Base-by-base conservation (phyloP, 179 eudicot species). In the Beta corolliflora region DNA sequence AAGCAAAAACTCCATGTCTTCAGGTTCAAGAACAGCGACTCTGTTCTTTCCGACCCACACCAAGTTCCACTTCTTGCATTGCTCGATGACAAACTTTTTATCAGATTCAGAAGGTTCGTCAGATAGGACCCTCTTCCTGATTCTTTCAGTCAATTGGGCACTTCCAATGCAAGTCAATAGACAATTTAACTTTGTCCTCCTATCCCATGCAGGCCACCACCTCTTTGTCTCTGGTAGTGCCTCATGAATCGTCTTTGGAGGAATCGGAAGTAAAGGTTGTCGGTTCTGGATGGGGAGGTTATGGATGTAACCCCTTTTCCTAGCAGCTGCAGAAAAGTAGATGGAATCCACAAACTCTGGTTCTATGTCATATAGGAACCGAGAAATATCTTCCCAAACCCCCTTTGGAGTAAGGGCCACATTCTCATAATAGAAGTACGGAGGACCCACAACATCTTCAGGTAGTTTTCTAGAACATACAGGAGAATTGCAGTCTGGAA, bases 131-230 rank as follows among this genome's bases (percentile, higher is more conserved):
- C 88, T 84, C 56, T 77, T 77, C 31, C 91, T 84, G 8, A 93
- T 88, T 72, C 86, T 87, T 25, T 91, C 91, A 0, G 90, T 86
- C 18, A 88, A 56, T 18, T 61, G 88, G 23, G 95, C 93, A 84
- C 94, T 91, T 3, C 84, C 93, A 55, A 91, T 84, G 50, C 88
- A 86, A 11, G 98, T 94, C 16, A 87, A 88, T 1, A 94, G 82
- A 82, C 98, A 94, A 71, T 92, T 92, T 29, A 92, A n/a, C 59
- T 92, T 87, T 3, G 83, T 85, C 16, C 98, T 74, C 0, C 44
- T 52, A 53, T 94, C 97, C 98, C 98, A 94, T 0, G 73, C 11
- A 13, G 97, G 98, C 98, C 97, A 94, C 97, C 97, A 94, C n/a
- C 5, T 84, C 79, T 73, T 87, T 2, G 95, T 88, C 21, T 81